These are phyloP conservation scores for Vitellaria paradoxa DNA, from an alignment of 179 eudicot species.

Conservation along the genomic window DNA sequence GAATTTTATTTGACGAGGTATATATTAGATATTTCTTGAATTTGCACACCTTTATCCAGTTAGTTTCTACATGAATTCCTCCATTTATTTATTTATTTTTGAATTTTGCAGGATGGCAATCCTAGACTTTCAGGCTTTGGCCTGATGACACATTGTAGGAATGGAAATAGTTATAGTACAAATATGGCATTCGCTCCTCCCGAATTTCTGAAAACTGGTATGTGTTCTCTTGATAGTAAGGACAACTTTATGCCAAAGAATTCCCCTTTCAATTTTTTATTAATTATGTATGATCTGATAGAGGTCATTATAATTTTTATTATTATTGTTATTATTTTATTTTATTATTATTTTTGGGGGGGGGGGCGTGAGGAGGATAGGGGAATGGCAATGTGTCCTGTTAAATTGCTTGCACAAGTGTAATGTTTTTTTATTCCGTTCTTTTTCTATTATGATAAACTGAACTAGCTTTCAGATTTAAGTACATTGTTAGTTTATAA, in stretches of 20 bases:
- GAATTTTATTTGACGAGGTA: constrained; percentile 54
- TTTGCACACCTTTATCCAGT: neutral
- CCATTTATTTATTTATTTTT: neutral
- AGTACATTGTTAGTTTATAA: neutral
- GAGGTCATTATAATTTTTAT: neutral
- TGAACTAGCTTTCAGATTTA: neutral
- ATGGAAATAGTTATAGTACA: constrained; percentile 61
- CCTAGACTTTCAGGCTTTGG: constrained; percentile 71
- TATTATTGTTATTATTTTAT: neutral
- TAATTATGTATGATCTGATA: neutral
- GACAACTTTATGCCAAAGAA: neutral
- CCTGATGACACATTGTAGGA: constrained; percentile 60
- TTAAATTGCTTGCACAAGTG: neutral
- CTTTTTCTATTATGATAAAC: neutral
- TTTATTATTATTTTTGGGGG: neutral
- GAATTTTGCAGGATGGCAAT: constrained; percentile 48
- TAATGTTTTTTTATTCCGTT: neutral
- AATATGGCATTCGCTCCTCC: constrained; percentile 65
- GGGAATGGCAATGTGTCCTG: neutral
- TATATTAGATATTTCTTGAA: neutral
- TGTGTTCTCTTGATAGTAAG: neutral
- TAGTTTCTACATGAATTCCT: constrained; percentile 4
- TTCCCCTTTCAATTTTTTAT: too few species aligned
- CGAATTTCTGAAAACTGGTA: constrained; percentile 56
- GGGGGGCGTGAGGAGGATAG: too few species aligned